Evolutionary conservation across 805 yeast species (phyloP), one percentile per base, ranked within the genome.

Genomic region (Candida tibetensis): DNA sequence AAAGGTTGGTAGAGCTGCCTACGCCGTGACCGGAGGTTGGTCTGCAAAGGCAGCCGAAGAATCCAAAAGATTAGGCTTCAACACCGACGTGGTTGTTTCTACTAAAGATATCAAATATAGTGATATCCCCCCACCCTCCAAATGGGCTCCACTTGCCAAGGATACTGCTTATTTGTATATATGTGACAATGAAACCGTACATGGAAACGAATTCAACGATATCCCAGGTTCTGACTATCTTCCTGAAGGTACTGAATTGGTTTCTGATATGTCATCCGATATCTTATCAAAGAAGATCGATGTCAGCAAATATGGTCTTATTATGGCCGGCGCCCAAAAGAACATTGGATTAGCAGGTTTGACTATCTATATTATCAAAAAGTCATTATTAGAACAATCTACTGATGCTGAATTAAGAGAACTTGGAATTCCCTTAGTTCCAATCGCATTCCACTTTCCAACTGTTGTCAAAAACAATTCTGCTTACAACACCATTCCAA

Each of bases 281-380:
- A 83, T 93, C 56, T 71, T 93, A 48, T 86, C 96, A 16, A 82
- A 85, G 49, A 68, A 76, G 47, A 62, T 93, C 34, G 96, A 91
- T 53, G 83, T 93, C 29, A 69, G 85, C 39, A 82, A 86, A 62
- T 91, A 78, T 57, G 98, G 96, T 36, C 69, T 89, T 18, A 82
- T 93, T 45, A 81, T 90, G 78, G 99, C 96, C 14, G 99, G 99
- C 46, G 99, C 98, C 18, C 99, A 93, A 67, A 93, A 93, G 66
- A 93, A 93, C 62, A 88, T 93, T 57, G 99, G 99, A 39, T 70
- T 93, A 56, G 97, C 99, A 7, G 99, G 99, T 27, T 77, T 93
- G 47, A 84, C 97, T 12, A 74, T 93, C 45, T 91, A 89, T 62
- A 91, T 93, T 53, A 82, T 90, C 63, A 88, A 86, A 64, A 91